Base-by-base conservation (phyloP, 257 asterid genomes). In the Solanum paucissectum region DNA sequence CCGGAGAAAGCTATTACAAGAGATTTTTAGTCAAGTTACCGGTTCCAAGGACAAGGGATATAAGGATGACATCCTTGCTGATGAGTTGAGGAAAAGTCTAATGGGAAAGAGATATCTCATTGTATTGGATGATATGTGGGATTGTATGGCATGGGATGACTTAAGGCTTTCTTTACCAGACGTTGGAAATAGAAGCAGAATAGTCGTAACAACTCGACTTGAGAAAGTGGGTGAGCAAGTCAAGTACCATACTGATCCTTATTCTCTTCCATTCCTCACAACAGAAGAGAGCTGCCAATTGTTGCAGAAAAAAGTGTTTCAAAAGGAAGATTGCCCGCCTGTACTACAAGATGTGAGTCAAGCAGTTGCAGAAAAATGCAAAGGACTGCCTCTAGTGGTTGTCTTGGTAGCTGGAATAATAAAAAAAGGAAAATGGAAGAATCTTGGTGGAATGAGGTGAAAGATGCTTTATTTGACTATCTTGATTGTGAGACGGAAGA, bases 111-210 rank as follows among this genome's bases (percentile, higher is more conserved):
- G 86, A 27, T 87, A 87, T 77, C 79, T 87, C 0, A 58, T 87
- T 23, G 81, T 87, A 0, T 37, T 87, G 68, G 89, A 87, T 77
- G 86, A 77, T 77, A 87, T 87, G 77, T 87, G 89, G 86, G 73
- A 76, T 6, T 3, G 4, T 14, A 71, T 4, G 18, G 86, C 4
- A 21, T 87, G 88, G 88, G 86, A 87, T 37, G 52, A 23, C 4
- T 25, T 87, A 7, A 23, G 23, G 9, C 3, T 12, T 5, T 76
- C 0, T 9, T 87, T 87, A 4, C 88, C 79, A 7, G 27, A 60
- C 0, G 20, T 4, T 7, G 4, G 13, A 33, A 87, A 60, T 2
- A 9, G 77, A 25, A 87, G 86, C 23, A 87, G 86, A 62, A 73
- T 87, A 2, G 9, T 87, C 0, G 25, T 87, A 42, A 87, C 88